Conservation (phyloP, 2,329 filamentous ascomycete genomes). For the Thielaviopsis ethacetica region DNA sequence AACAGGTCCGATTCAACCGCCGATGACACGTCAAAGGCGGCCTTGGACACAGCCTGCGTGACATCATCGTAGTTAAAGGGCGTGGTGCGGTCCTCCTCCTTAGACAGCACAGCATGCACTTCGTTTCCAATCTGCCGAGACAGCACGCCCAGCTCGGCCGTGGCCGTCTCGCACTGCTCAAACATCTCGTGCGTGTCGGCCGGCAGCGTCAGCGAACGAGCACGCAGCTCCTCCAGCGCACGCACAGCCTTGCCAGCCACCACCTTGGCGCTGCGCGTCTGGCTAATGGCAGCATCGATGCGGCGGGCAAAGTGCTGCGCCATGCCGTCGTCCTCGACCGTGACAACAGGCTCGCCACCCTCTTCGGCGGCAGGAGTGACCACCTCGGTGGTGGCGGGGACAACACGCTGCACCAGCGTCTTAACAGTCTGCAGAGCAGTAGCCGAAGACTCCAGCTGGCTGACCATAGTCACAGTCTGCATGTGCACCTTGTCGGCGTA, state of each 20-base stretch:
- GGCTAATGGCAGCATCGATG: conserved; percentile 53
- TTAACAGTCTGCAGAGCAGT: conserved; percentile 47
- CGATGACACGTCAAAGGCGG: conserved; percentile 24
- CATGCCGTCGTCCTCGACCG: conserved; percentile 42
- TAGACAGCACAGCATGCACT: conserved; percentile 45
- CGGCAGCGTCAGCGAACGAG: conserved; percentile 56
- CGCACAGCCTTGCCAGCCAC: conserved; percentile 63
- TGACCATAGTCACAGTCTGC: conserved; percentile 60
- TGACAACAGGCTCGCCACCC: background rate
- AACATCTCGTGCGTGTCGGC: conserved; percentile 53
- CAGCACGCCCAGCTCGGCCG: conserved; percentile 48
- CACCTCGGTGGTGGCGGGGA: conserved; percentile 16
- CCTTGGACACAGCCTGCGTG: conserved; percentile 42
- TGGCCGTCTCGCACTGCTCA: conserved; percentile 48
- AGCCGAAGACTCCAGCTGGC: conserved; percentile 64
- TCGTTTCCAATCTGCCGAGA: conserved; percentile 50
- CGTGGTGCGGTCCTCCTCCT: conserved; percentile 55
- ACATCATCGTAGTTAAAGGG: conserved; percentile 52
- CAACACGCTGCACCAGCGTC: conserved; percentile 47
- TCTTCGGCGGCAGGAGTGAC: conserved; percentile 4
- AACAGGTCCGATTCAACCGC: conserved; percentile 52
- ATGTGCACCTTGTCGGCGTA: conserved; percentile 70
- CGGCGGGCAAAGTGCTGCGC: conserved; percentile 52
- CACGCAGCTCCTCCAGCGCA: conserved; percentile 60
- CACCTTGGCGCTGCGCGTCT: conserved; percentile 71